phyloP scores from a whole-genome alignment of 345 rosid species.

The Moricandia arvensis region DNA sequence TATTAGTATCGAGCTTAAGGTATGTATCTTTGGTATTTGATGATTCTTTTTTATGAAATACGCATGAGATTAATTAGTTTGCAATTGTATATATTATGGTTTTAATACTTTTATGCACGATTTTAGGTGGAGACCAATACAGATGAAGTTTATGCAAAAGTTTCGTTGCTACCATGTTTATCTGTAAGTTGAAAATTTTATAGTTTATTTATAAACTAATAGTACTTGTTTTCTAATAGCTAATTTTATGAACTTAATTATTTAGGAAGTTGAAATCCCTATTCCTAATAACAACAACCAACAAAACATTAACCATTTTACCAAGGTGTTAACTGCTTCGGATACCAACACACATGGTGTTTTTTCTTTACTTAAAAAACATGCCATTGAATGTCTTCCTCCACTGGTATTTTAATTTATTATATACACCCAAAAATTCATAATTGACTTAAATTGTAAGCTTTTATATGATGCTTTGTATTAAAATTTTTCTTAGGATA shows the following conservation, averaged over 20 bases:
- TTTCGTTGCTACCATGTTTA: not conserved
- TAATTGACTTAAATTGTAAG: not conserved
- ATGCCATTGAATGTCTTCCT: too few species aligned
- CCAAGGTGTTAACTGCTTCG: not conserved
- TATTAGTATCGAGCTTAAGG: too few species aligned
- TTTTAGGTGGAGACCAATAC: not conserved
- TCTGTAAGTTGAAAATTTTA: conserved; percentile 51
- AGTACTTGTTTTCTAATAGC: not conserved
- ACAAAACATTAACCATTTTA: not conserved
- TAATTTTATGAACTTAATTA: not conserved
- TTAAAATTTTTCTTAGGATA: not conserved
- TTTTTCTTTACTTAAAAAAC: too few species aligned
- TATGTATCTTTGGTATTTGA: too few species aligned
- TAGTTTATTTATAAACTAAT: not conserved
- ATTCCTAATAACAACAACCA: not conserved
- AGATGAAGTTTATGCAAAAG: not conserved
- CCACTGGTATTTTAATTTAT: too few species aligned
- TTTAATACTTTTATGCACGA: too few species aligned
- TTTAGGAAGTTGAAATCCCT: not conserved
- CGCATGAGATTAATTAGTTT: too few species aligned
- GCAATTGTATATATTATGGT: too few species aligned
- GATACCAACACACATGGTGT: not conserved
- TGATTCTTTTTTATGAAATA: too few species aligned
- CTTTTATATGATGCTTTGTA: not conserved
- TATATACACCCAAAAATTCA: not conserved